phyloP scores from a whole-genome alignment of 345 rosid species.

The Rhodamnia rubescens region DNA sequence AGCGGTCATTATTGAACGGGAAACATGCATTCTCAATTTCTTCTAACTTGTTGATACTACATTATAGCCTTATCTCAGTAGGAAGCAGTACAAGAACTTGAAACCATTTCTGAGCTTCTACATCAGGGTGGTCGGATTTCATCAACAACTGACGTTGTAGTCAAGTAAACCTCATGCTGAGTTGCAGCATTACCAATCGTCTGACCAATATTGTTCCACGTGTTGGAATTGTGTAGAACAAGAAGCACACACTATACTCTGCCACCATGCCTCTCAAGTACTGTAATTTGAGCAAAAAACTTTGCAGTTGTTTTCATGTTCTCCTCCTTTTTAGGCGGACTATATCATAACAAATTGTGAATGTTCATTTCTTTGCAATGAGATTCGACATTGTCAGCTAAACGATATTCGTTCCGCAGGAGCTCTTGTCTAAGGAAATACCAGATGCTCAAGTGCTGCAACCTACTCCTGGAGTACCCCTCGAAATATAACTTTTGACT shows the following conservation, averaged over 20 bases:
- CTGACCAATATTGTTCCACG: neutral
- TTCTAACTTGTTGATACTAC: neutral
- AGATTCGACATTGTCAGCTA: neutral
- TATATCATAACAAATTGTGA: neutral
- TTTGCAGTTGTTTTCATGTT: neutral
- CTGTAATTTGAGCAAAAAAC: neutral
- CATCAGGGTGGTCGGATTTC: neutral
- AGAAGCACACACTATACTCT: neutral
- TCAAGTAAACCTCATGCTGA: neutral
- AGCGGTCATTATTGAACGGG: neutral
- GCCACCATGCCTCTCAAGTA: neutral
- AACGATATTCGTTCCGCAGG: constrained; percentile 21
- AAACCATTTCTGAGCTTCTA: neutral
- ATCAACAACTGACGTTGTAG: neutral
- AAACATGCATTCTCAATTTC: neutral
- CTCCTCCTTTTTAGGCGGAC: neutral
- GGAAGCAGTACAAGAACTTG: neutral
- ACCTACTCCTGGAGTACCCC: constrained; percentile 61
- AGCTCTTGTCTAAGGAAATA: constrained; percentile 48
- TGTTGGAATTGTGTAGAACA: neutral
- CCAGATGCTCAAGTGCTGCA: constrained; percentile 59
- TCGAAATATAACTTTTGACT: constrained; percentile 18
- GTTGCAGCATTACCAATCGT: neutral
- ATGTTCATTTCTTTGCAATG: neutral
- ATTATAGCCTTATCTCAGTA: neutral